These are phyloP conservation scores for Omphalea diandra DNA, from an alignment of 441 rosid species.

Conservation along the genomic window DNA sequence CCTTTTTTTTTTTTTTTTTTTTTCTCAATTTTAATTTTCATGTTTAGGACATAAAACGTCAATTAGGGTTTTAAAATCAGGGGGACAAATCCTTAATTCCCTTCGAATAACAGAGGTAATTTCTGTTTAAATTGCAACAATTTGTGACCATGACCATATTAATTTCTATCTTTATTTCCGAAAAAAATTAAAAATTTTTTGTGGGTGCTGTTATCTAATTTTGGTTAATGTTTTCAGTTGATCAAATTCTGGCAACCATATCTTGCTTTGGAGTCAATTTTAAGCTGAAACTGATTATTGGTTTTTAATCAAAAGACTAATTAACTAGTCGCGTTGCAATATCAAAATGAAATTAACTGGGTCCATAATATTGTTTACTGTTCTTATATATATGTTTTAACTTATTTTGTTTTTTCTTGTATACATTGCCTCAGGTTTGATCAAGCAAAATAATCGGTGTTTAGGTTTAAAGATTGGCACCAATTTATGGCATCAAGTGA, in stretches of 20 bases:
- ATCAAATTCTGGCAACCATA: neutral
- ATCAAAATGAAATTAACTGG: no score
- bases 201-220: no score
- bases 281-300: neutral
- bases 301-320: neutral
- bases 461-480: neutral
- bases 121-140: neutral
- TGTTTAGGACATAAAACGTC: neutral
- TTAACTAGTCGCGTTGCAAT: no score
- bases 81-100: no score
- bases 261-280: neutral
- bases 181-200: no score
- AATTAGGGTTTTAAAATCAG: neutral
- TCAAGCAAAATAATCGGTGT: neutral
- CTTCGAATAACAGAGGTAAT: no score
- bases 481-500: constrained; percentile 11
- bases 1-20: neutral
- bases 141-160: no score
- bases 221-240: neutral
- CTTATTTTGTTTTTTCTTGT: neutral
- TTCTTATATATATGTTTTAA: neutral
- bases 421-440: neutral
- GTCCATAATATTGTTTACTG: no score
- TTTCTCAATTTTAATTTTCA: neutral
- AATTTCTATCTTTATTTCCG: no score